A percentile compares a stretch with the other conserved stretches of the same genome.
Conservation (phyloP, 1,284 basidiomycete genomes). For the Violaceomyces palustris region DNA sequence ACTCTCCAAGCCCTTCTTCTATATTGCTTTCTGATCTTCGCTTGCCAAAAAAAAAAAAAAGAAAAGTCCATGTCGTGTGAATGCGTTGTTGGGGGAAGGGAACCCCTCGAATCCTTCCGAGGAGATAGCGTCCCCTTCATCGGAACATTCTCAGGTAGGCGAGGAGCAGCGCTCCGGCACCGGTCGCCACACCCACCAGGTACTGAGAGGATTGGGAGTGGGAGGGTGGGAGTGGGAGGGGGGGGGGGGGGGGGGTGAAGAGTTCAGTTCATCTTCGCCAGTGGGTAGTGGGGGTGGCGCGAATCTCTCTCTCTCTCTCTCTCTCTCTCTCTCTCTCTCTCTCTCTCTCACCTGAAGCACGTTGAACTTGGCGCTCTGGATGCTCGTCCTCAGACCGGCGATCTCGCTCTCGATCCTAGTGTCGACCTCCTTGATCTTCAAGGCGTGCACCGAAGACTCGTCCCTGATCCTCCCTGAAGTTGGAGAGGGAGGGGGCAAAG, state of each 20-base stretch:
- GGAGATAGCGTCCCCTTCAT: too few relatives aligned
- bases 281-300: neutral
- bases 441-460: slow-evolving; percentile 83
- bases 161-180: slow-evolving; percentile 78
- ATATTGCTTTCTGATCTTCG: too few relatives aligned
- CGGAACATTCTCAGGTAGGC: slow-evolving; percentile 65
- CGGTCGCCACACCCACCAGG: slow-evolving; percentile 62
- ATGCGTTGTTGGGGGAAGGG: too few relatives aligned
- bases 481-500: neutral
- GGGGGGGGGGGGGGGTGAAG: neutral
- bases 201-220: slow-evolving; percentile 18
- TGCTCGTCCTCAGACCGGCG: slow-evolving; percentile 77
- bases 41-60: too few relatives aligned
- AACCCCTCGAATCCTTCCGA: too few relatives aligned
- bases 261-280: too few relatives aligned
- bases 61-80: too few relatives aligned
- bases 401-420: slow-evolving; percentile 97
- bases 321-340: too few relatives aligned
- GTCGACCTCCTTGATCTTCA: slow-evolving; percentile 98
- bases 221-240: neutral
- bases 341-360: slow-evolving; percentile 42
- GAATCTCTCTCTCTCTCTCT: neutral
- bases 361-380: slow-evolving; percentile 80
- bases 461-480: slow-evolving; percentile 74
- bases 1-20: too few relatives aligned